phyloP scores from a whole-genome alignment of 495 filamentous ascomycete genomes.

The Aspergillus conjunctus region DNA sequence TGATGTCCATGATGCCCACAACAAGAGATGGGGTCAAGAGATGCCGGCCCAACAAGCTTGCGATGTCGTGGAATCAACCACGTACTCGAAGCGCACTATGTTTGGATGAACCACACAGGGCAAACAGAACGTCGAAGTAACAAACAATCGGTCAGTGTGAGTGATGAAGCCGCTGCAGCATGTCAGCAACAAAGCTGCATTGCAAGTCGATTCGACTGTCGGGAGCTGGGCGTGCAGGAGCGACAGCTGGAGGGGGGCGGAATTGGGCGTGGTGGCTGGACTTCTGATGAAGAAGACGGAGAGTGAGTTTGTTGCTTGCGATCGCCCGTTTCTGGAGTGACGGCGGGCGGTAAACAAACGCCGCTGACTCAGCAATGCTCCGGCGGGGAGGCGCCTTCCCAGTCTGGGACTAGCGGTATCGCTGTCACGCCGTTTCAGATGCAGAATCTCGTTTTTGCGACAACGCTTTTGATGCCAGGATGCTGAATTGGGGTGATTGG shows the following conservation, averaged over 20 bases:
- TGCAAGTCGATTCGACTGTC: slow-evolving; percentile 8
- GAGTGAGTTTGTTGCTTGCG: slow-evolving; percentile 8
- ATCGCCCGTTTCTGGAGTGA: slow-evolving; percentile 42
- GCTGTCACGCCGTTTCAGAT: slow-evolving; percentile 8
- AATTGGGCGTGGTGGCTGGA: slow-evolving; percentile 1
- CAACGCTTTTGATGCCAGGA: no score
- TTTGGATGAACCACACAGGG: slow-evolving; percentile 2
- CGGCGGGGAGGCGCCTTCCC: slow-evolving; percentile 20
- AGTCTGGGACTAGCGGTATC: slow-evolving; percentile 24
- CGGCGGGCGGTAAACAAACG: slow-evolving; percentile 44
- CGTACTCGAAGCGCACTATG: slow-evolving; percentile 10
- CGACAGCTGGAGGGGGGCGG: background rate
- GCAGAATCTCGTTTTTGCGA: background rate
- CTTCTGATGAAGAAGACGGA: background rate
- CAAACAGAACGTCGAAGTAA: slow-evolving; percentile 9
- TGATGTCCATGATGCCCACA: slow-evolving; percentile 20
- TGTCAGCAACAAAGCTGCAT: slow-evolving; percentile 18
- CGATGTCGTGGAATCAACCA: slow-evolving; percentile 4
- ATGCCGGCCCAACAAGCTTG: background rate
- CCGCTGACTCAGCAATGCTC: slow-evolving; percentile 31
- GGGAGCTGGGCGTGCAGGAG: slow-evolving; percentile 1
- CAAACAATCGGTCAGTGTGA: background rate
- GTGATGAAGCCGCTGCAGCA: slow-evolving; percentile 12
- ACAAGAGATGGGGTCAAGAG: background rate
- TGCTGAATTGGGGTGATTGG: no score